Percentiles rank a stretch among this genome's conserved stretches.
Evolutionary conservation across 2,329 filamentous ascomycete species (phyloP).

Genomic region (Pyrenophora seminiperda): DNA sequence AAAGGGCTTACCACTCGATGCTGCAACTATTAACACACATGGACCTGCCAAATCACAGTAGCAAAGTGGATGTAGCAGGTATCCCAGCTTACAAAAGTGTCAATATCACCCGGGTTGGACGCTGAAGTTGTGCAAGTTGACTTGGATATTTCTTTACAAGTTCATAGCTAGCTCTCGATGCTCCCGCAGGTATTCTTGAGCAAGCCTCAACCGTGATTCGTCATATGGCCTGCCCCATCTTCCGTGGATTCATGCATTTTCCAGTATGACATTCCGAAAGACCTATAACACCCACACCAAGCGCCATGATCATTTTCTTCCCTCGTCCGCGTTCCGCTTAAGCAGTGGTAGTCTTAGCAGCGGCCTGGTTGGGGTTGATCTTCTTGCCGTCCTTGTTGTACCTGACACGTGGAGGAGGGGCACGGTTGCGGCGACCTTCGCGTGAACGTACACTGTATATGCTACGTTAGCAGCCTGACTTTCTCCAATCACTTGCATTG

Average conservation of each 20-base stretch:
- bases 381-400: constrained; percentile 99
- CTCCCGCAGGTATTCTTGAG: constrained; percentile 34
- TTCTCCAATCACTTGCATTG: constrained; percentile 1
- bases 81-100: neutral
- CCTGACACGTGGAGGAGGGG: constrained; percentile 92
- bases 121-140: constrained; percentile 34
- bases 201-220: constrained; percentile 41
- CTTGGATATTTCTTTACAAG: constrained; percentile 46
- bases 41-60: neutral
- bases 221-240: constrained; percentile 38
- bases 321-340: constrained; percentile 28
- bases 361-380: constrained; percentile 86
- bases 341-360: constrained; percentile 62
- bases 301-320: constrained; percentile 42
- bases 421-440: constrained; percentile 97
- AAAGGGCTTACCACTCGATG: neutral
- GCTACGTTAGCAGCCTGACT: constrained; percentile 18
- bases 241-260: constrained; percentile 45
- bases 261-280: constrained; percentile 44
- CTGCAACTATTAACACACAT: neutral
- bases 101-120: constrained; percentile 5
- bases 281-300: constrained; percentile 44
- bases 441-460: constrained; percentile 85
- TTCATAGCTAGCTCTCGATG: constrained; percentile 43
- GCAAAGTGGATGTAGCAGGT: neutral